Conservation (phyloP, 1,284 basidiomycete species). For the Marasmius tenuissimus region DNA sequence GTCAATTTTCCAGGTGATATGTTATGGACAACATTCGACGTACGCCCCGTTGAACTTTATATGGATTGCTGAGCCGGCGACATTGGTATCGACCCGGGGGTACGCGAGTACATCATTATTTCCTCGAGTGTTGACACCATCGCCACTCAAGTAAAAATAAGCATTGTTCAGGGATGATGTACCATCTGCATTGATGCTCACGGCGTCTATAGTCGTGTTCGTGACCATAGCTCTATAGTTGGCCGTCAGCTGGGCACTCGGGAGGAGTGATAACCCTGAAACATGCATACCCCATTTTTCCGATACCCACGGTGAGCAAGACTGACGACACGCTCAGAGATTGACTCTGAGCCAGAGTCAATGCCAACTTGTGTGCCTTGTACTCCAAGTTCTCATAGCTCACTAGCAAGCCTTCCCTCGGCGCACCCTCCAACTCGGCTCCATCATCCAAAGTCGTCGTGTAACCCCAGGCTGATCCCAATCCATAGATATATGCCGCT, state of each 20-base stretch:
- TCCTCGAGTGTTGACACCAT: not conserved
- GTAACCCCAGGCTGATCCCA: conserved; percentile 18
- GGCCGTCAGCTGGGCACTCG: not conserved
- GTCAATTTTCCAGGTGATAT: not conserved
- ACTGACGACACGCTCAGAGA: conserved; percentile 12
- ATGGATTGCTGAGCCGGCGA: conserved; percentile 9
- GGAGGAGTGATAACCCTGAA: too few relatives aligned
- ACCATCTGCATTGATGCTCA: conserved; percentile 13
- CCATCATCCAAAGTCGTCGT: conserved; percentile 15
- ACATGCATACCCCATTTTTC: not conserved
- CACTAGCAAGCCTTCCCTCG: conserved; percentile 14
- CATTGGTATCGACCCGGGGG: conserved; percentile 17
- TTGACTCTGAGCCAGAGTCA: conserved; percentile 13
- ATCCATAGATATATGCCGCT: conserved; percentile 17
- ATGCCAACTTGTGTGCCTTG: conserved; percentile 14
- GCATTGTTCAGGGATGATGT: conserved; percentile 2
- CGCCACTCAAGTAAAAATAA: conserved; percentile 16
- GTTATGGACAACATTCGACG: not conserved
- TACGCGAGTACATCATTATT: conserved; percentile 14
- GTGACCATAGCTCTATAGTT: not conserved
- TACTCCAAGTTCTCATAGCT: conserved; percentile 15
- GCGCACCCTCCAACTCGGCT: conserved; percentile 7
- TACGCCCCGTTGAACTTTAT: conserved; percentile 17
- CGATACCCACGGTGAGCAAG: conserved; percentile 2
- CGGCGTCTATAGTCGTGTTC: conserved; percentile 8